These are phyloP conservation scores for Aspergillus viridinutans DNA, from an alignment of 2,329 filamentous ascomycete genomes.

Conservation along the genomic window DNA sequence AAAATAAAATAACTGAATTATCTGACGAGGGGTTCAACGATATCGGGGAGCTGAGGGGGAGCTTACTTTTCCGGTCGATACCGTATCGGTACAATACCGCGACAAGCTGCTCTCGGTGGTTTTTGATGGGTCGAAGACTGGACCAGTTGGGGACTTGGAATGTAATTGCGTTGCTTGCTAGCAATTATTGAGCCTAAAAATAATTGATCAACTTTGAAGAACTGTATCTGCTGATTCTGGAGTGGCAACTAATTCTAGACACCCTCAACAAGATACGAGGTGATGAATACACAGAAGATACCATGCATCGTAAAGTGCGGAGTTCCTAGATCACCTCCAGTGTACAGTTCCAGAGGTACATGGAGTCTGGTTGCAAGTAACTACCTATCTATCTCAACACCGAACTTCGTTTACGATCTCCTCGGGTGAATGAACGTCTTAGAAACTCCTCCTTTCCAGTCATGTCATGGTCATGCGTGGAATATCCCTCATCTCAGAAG, in stretches of 20 bases:
- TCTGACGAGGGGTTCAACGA: conserved; percentile 1
- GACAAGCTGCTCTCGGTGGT: not conserved
- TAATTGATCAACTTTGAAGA: not conserved
- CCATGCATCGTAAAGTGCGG: not conserved
- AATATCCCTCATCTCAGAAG: not conserved
- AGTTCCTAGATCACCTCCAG: not conserved
- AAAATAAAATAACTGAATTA: not conserved
- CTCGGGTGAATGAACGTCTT: not conserved
- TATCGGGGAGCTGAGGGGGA: conserved; percentile 5
- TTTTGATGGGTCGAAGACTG: not conserved
- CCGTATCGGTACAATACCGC: not conserved
- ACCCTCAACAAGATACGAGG: not conserved
- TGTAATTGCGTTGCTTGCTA: not conserved
- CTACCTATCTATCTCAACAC: not conserved
- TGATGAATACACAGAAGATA: not conserved
- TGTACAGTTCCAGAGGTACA: no score
- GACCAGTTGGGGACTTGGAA: not conserved
- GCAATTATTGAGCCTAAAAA: not conserved
- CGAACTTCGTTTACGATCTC: not conserved
- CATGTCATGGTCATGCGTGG: not conserved
- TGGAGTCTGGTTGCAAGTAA: not conserved
- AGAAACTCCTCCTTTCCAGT: no score
- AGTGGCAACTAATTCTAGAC: not conserved
- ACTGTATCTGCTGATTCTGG: not conserved
- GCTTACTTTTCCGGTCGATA: not conserved